A percentile compares a stretch with the other conserved stretches of the same genome.
Evolutionary conservation across 169 alveolate species (phyloP).

Genomic region (Plasmodium knowlesi): DNA sequence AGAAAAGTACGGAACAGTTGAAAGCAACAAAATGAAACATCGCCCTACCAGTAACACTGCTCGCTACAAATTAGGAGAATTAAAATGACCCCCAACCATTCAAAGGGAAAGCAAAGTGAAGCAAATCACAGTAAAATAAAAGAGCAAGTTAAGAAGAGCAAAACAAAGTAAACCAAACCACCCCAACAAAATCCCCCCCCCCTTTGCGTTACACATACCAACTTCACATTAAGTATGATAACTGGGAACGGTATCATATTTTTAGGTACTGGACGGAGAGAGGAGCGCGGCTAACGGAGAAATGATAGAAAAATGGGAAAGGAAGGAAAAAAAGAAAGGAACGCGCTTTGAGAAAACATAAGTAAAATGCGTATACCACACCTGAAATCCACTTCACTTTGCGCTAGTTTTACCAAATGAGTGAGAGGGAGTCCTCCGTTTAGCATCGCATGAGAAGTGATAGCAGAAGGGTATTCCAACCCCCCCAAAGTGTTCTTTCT

Average conservation of each 20-base stretch:
- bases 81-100: neutral
- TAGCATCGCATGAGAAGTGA: neutral
- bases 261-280: constrained; percentile 35
- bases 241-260: constrained; percentile 69
- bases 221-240: constrained; percentile 48
- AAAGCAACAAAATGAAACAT: neutral
- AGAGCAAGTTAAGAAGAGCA: neutral
- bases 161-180: neutral
- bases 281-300: neutral
- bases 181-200: neutral
- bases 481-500: neutral
- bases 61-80: neutral
- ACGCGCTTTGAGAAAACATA: neutral
- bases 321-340: neutral
- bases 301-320: neutral
- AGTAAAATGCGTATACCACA: neutral
- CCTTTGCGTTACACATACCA: neutral
- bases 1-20: neutral
- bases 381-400: neutral
- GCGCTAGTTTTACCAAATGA: neutral
- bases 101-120: neutral
- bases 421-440: neutral
- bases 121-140: neutral
- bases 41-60: neutral
- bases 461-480: neutral